Evolutionary conservation across 2,329 filamentous ascomycete species (phyloP).

Genomic region (Myriosclerotinia curreyana): DNA sequence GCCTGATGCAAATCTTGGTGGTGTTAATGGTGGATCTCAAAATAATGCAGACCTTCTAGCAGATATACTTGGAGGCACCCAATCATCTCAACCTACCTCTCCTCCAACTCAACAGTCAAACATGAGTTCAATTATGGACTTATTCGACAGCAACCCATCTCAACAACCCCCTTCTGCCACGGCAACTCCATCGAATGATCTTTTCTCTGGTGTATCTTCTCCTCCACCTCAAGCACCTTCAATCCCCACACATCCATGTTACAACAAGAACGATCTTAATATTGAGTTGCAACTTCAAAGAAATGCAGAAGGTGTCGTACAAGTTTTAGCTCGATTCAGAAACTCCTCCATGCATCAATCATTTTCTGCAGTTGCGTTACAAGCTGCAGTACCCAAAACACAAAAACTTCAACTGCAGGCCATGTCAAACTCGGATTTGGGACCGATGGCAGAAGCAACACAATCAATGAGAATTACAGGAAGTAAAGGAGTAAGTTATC

Average conservation of each 20-base stretch:
- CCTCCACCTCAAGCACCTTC: slow-evolving; percentile 47
- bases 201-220: slow-evolving; percentile 52
- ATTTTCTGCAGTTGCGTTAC: slow-evolving; percentile 75
- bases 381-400: slow-evolving; percentile 93
- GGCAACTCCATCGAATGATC: slow-evolving; percentile 46
- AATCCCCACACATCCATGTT: slow-evolving; percentile 65
- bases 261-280: slow-evolving; percentile 79
- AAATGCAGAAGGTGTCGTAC: slow-evolving; percentile 73
- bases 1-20: slow-evolving; percentile 66
- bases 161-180: slow-evolving; percentile 45
- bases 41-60: slow-evolving; percentile 85
- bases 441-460: slow-evolving; percentile 75
- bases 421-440: slow-evolving; percentile 78
- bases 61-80: slow-evolving; percentile 81
- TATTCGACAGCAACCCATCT: slow-evolving; percentile 60
- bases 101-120: slow-evolving; percentile 56
- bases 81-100: slow-evolving; percentile 47
- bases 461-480: slow-evolving; percentile 87
- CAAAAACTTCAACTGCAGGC: slow-evolving; percentile 91
- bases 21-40: slow-evolving; percentile 56
- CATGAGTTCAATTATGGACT: slow-evolving; percentile 80
- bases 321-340: slow-evolving; percentile 78
- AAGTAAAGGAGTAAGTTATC: slow-evolving; percentile 77
- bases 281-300: slow-evolving; percentile 83
- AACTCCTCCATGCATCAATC: slow-evolving; percentile 66